Evolutionary conservation across 2,329 filamentous ascomycete genomes (phyloP).

Genomic region (Ilyonectria destructans): DNA sequence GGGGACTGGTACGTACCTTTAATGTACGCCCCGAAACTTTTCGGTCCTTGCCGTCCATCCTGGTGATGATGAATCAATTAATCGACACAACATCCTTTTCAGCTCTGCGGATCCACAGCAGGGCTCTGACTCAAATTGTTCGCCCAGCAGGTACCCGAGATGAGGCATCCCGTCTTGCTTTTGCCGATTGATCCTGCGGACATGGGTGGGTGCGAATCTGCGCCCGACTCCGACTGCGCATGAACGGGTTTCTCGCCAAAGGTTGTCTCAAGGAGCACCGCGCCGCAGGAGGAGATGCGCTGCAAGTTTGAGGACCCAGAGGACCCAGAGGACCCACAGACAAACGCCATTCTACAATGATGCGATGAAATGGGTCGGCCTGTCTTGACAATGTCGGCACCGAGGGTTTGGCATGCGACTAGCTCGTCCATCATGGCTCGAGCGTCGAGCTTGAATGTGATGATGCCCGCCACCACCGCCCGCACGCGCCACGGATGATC

Average conservation of each 20-base stretch:
- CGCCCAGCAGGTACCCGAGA: conserved; percentile 41
- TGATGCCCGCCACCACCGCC: conserved; percentile 20
- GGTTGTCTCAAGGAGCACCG: conserved; percentile 2
- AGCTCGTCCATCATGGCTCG: conserved; percentile 26
- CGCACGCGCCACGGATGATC: conserved; percentile 49
- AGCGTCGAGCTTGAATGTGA: conserved; percentile 34
- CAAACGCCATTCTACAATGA: conserved; percentile 1
- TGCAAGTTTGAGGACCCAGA: not conserved
- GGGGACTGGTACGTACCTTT: conserved; percentile 14
- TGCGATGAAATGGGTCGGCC: conserved; percentile 4
- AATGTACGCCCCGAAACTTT: conserved; percentile 45
- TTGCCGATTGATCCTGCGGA: conserved; percentile 36
- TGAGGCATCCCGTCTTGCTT: conserved; percentile 46
- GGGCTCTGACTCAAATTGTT: conserved; percentile 31
- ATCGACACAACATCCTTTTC: conserved; percentile 44
- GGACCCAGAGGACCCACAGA: conserved; percentile 8
- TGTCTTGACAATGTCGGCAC: conserved; percentile 1
- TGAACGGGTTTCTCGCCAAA: conserved; percentile 27
- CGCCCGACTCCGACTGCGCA: conserved; percentile 29
- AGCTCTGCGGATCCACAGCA: conserved; percentile 45
- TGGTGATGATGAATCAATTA: conserved; percentile 39
- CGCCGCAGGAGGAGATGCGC: not conserved
- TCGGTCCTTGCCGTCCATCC: conserved; percentile 40
- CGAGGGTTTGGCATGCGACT: conserved; percentile 18
- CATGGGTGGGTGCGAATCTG: conserved; percentile 23